Percentiles rank a stretch among this genome's conserved stretches.
phyloP scores from a whole-genome alignment of 2,329 filamentous ascomycete species.

The Sporothrix pseudoabietina region DNA sequence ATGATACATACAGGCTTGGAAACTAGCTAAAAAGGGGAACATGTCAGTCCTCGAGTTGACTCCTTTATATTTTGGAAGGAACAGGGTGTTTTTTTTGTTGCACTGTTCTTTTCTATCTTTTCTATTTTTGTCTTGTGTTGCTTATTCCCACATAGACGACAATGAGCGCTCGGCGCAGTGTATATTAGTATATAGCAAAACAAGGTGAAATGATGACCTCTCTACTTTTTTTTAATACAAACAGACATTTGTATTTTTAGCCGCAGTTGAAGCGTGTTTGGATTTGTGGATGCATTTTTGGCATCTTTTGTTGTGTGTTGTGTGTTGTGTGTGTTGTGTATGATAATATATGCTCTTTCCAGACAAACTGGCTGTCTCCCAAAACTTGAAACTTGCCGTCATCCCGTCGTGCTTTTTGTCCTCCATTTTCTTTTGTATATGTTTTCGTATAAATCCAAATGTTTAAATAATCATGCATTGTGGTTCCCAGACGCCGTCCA shows the following conservation, averaged over 20 bases:
- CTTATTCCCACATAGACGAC: slow-evolving; percentile 1
- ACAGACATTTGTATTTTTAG: neutral
- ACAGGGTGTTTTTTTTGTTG: neutral
- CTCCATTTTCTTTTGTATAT: neutral
- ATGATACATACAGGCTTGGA: neutral
- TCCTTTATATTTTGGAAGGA: too few relatives aligned
- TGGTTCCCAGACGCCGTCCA: slow-evolving; percentile 16
- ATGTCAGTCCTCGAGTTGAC: neutral
- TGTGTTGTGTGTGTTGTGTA: neutral
- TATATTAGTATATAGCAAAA: slow-evolving; percentile 19
- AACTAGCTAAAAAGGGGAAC: neutral
- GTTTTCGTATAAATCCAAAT: neutral
- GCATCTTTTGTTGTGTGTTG: neutral
- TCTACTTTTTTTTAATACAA: slow-evolving; percentile 21
- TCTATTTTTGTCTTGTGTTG: neutral
- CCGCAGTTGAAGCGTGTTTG: neutral
- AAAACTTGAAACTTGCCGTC: neutral
- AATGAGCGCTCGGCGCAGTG: slow-evolving; percentile 16
- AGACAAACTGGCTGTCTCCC: neutral
- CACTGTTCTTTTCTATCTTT: neutral
- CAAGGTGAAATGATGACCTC: slow-evolving; percentile 25
- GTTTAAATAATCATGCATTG: slow-evolving; percentile 1
- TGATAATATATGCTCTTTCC: neutral
- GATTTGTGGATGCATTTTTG: neutral
- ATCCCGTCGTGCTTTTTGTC: neutral